Evolutionary conservation across 1,139 yeast species (phyloP), one percentile per base, ranked within the genome.

Genomic region (Debaryomyces nepalensis): DNA sequence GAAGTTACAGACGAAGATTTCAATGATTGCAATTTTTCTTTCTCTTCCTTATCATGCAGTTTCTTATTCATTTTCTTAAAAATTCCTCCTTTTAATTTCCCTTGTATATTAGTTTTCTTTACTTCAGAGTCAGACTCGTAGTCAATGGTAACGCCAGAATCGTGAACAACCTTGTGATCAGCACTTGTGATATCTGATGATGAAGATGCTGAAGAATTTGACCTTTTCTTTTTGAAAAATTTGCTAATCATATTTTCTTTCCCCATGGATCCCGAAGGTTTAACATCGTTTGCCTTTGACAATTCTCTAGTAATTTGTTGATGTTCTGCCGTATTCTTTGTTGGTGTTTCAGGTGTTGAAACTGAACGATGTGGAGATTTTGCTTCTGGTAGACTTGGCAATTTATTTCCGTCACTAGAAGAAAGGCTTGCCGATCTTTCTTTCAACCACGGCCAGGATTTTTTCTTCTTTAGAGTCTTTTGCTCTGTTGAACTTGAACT

Each of bases 221-320:
- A 55, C 42, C 66, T 59, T 48, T 70, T 73, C 57, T 72, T 68
- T 54, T 70, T 73, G 63, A 75, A 75, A 21, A 75, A 62, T 48
- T 72, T 73, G 19, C 71, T 54, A 14, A 75, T 69, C 42, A 73
- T 70, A 45, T 70, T 74, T 45, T 72, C 77, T 49, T 70, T 69
- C 3, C 68, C 66, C n/a, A 39, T 35, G 4, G 46, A 29, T n/a
- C 45, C 48, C 11, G 40, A 34, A 5, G 46, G 38, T 8, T 27
- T 38, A 12, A 32, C 6, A 18, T 33, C 38, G 5, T 31, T 22
- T 8, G 35, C 37, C 37, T 26, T 38, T 22, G 33, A 6, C 16
- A 26, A 29, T 30, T 24, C 30, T 15, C 33, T 37, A n/a, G 8
- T 4, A 12, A 14, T 18, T 14, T 16, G 19, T n/a, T 23, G 21